Evolutionary conservation across 1,284 basidiomycete species (phyloP), one percentile per base, ranked within the genome.

Genomic region (Ceratorhiza oryzae-sativae): DNA sequence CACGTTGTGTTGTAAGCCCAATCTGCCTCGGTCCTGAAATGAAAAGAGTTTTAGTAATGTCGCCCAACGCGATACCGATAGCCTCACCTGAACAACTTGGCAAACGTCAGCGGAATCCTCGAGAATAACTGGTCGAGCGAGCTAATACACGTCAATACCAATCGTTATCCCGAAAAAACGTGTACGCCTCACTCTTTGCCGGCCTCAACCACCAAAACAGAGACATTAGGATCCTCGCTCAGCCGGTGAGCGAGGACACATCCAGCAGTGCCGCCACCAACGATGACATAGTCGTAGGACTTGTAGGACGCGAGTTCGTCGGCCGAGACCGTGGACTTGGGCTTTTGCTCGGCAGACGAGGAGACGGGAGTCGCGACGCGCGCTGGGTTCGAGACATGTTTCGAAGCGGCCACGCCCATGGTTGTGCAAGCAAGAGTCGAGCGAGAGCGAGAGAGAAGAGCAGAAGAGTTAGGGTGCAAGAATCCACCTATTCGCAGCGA

Each of bases 161-260:
- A 27, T 12, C 34, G 13, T 23, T n/a, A n/a, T 49, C 12, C 45
- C n/a, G n/a, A 34, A 23, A 2, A 10, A 23, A 12, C 42, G 23
- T 10, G n/a, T 8, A 8, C 6, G 18, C 27, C 71, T 23, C 45
- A 73, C 73, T 63, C 68, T 34, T 63, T 53, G 13, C 75, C 75
- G 10, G 75, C 75, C 56, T 76, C 75, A 13, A 76, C 49, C 15
- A 76, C 49, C 18, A 76, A 34, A 13, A 76, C 74, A 4, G 79
- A 79, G 53, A 76, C 76, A 36, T 75, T 71, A 0, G 77, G 63
- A 72, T 84, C 80, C 59, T 82, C 82, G 0, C 80, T 76, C 27
- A 85, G 77, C 3, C 83, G 77, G 45, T 77, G 77, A 1, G 83
- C 83, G 1, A 84, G 77, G 0, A 82, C 82, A 20, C 82, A 75